Percentiles rank a stretch among this genome's conserved stretches.
phyloP scores from a whole-genome alignment of 768 basidiomycete genomes.

The Mrakia blollopis region DNA sequence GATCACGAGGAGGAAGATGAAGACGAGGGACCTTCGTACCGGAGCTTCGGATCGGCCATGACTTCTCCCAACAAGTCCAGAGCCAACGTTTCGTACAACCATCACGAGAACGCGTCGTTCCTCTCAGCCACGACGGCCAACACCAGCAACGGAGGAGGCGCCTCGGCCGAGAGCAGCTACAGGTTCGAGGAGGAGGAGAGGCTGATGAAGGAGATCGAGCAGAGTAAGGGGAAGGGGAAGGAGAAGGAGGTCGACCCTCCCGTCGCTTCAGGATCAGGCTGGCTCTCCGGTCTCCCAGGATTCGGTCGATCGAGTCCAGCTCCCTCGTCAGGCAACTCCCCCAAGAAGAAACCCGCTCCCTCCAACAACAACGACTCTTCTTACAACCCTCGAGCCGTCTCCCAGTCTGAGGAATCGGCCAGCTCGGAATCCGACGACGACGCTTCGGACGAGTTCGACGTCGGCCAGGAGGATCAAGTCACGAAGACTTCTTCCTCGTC shows the following conservation, averaged over 20 bases:
- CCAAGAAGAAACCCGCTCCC: constrained; percentile 14
- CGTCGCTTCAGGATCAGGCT: constrained; percentile 8
- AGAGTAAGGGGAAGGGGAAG: constrained; percentile 2
- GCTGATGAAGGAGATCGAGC: constrained; percentile 26
- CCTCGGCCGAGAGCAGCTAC: constrained; percentile 24
- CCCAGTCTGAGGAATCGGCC: neutral
- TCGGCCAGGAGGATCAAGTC: constrained; percentile 12
- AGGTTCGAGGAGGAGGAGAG: constrained; percentile 32
- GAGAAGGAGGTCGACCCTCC: neutral
- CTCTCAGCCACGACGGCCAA: constrained; percentile 26
- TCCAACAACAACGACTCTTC: neutral
- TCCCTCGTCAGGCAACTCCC: neutral
- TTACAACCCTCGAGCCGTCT: neutral
- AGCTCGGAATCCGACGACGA: constrained; percentile 9
- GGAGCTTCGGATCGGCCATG: constrained; percentile 23
- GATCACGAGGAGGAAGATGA: constrained; percentile 49
- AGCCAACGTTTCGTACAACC: neutral
- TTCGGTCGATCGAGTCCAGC: constrained; percentile 12
- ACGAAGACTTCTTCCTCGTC: constrained; percentile 21
- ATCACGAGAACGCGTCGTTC: constrained; percentile 13
- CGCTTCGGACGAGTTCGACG: constrained; percentile 16
- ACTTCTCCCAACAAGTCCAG: constrained; percentile 8
- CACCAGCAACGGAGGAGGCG: constrained; percentile 1
- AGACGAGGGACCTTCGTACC: constrained; percentile 15
- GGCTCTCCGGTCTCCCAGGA: constrained; percentile 15